phyloP scores from a whole-genome alignment of 1,284 basidiomycete genomes.

The Boletus semigastroideus region DNA sequence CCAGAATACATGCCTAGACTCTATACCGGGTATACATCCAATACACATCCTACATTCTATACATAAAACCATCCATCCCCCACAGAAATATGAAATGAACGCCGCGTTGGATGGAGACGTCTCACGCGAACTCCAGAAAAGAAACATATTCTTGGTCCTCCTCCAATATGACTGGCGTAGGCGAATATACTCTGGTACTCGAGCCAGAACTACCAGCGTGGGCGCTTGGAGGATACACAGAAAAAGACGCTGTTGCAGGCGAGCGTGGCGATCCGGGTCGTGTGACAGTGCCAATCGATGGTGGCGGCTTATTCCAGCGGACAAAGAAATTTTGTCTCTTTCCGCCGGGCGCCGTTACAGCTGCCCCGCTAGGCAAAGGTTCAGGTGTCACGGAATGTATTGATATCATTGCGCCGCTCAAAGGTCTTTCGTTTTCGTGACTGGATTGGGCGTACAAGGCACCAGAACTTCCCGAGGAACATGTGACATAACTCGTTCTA shows the following conservation, averaged over 20 bases:
- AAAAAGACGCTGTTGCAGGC: not conserved
- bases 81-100: not conserved
- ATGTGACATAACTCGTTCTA: conserved; percentile 17
- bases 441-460: not conserved
- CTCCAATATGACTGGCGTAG: conserved; percentile 15
- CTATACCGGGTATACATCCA: no score
- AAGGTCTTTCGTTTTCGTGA: conserved; percentile 1
- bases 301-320: not conserved
- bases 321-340: conserved; percentile 4
- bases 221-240: not conserved
- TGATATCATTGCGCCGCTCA: conserved; percentile 2
- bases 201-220: not conserved
- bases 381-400: not conserved
- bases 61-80: no score
- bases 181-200: not conserved
- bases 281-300: not conserved
- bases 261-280: not conserved
- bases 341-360: not conserved
- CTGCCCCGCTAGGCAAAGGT: not conserved
- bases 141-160: conserved; percentile 29
- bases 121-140: conserved; percentile 27
- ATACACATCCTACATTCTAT: no score
- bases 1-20: no score
- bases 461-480: conserved; percentile 14
- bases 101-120: no score